Evolutionary conservation across 805 yeast species (phyloP), one percentile per base, ranked within the genome.

Genomic region (Teunomyces barrocoloradensis): DNA sequence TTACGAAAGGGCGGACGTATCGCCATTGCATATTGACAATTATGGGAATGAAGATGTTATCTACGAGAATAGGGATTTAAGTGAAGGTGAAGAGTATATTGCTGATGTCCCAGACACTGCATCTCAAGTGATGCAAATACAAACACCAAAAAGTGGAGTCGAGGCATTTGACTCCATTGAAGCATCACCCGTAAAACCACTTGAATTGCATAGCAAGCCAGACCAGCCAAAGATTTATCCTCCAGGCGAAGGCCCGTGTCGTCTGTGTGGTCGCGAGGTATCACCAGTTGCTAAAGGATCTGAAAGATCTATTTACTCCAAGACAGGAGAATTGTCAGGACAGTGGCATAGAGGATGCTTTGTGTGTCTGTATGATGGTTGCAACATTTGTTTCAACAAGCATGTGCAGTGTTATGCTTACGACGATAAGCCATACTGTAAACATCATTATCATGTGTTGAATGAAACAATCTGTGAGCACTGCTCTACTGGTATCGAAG

Each of bases 321-420:
- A 84, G 55, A 87, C 87, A 46, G 87, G 84, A n/a, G 90, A 84
- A 58, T 69, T 87, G 40, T 79, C 89, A 1, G 98, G 97, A 0
- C 92, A 90, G 62, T 94, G 98, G 98, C 99, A 94, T 62, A 76
- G 95, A 34, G 66, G 74, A 12, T 94, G 99, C 63, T 92, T 94
- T 72, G 70, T 71, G 11, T 94, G 99, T 71, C 67, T 74, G 15
- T 56, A 63, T 48, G 56, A 52, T 1, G 65, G 73, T 10, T 92
- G 98, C 69, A 66, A 65, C 6, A 60, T 74, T 1, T 66, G 65
- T 33, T 87, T 87, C 65, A 75, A 73, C 53, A 86, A 81, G 57
- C 74, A 78, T 10, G 78, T 79, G 13, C 79, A 80, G 21, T 84
- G 90, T 56, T 94, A 91, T 63, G 96, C 87, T 5, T 75, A 81